These are phyloP conservation scores for Xenoacremonium recifei DNA, from an alignment of 2,329 filamentous ascomycete species.

Conservation along the genomic window DNA sequence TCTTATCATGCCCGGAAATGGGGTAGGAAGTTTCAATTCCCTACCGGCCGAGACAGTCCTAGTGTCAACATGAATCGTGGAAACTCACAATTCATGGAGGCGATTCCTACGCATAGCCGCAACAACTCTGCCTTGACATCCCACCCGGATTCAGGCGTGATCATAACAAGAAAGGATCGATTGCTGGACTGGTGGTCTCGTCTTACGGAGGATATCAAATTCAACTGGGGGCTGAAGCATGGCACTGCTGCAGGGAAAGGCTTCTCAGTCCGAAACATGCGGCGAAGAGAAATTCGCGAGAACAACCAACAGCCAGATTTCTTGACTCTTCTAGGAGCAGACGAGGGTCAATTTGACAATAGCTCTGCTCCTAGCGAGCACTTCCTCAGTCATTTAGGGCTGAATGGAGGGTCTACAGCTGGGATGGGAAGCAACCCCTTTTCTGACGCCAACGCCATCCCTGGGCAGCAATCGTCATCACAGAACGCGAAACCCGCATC, in stretches of 20 bases:
- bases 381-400: not conserved
- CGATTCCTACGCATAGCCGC: conserved; percentile 35
- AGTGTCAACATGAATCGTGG: conserved; percentile 51
- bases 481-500: conserved; percentile 43
- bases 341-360: conserved; percentile 20
- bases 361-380: not conserved
- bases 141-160: conserved; percentile 7
- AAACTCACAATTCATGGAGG: conserved; percentile 50
- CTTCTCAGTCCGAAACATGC: not conserved
- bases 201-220: conserved; percentile 15
- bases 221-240: conserved; percentile 4
- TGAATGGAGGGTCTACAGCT: too few relatives aligned
- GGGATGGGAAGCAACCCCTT: not conserved
- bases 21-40: conserved; percentile 17
- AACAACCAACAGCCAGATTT: conserved; percentile 3
- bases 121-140: conserved; percentile 29
- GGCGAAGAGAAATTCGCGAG: too few relatives aligned
- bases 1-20: conserved; percentile 28
- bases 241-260: not conserved
- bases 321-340: conserved; percentile 38
- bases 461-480: conserved; percentile 38
- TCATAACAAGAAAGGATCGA: conserved; percentile 7
- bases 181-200: conserved; percentile 44
- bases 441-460: conserved; percentile 45
- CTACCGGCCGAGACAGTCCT: conserved; percentile 29